Evolutionary conservation across 306 rosid species (phyloP), one percentile per base, ranked within the genome.

Genomic region (Cucurbita argyrosperma): DNA sequence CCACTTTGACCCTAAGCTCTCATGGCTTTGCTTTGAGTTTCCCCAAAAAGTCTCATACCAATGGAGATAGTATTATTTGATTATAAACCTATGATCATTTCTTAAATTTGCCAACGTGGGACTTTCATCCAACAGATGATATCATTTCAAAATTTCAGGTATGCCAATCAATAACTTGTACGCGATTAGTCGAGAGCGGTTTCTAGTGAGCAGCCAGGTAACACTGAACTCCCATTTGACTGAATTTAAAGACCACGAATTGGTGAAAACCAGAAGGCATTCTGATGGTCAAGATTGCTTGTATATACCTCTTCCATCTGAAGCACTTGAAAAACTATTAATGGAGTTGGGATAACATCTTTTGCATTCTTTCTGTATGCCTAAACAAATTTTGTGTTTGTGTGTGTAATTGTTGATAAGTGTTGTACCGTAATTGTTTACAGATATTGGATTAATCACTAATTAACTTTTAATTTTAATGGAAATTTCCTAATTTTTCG

Each of bases 201-300:
- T 94, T 85, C 88, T 94, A 3, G 90, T 89, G 56, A 89, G 92
- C 75, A 89, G 90, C 86, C 96, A 85, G 82, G 82, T 87, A 78
- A 89, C 94, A 8, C 82, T 94, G 35, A 94, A 89, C 78, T 83
- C 97, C 74, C 97, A 90, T 85, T 81, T 94, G 82, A 89, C 96
- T 2, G 98, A 90, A 80, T 89, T 94, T 82, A 89, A 89, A 65
- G 98, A 94, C 81, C 98, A 94, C 43, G 98, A 94, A 66, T 81
- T 94, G 84, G 88, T 94, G 59, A 94, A 94, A 84, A 88, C 82
- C 49, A 86, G 82, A 85, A 86, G 89, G 83, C 79, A 89, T 77
- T 78, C 96, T n/a, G 96, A 94, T 54, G 98, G 97, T 54, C 97
- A 89, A 81, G 97, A 94, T 82, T 94, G 91, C 76, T 75, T 89